Base-by-base conservation (phyloP, 2,329 filamentous ascomycete genomes). In the Aspergillus thermomutatus region DNA sequence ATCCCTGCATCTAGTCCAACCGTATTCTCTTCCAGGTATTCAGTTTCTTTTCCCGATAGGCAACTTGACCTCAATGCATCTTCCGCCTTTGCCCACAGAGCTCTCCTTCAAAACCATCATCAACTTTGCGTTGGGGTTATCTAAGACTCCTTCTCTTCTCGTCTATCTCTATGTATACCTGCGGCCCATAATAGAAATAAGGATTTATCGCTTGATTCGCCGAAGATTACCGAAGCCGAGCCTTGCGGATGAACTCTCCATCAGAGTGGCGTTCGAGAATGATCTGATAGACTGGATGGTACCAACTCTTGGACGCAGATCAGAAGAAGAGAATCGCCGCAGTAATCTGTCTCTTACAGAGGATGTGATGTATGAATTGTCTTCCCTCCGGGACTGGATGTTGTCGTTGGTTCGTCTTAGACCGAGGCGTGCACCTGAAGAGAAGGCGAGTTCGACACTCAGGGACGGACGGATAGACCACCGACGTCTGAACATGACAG, bases 211-310 rank as follows among this genome's bases (percentile, higher is more conserved):
- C 34, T 63, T 77, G 26, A 66, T 77, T 23, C 71, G 75, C 48
- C 69, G 75, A 49, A 69, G 69, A 48, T 55, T 77, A n/a, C 74
- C 74, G n/a, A 76, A 77, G 56, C 74, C 75, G 28, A 69, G 63
- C 31, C 61, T 70, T 7, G 73, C 74, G 11, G 74, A 77, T 62
- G 73, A 74, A 31, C 66, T 76, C 27, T 77, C 75, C 7, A 68
- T 77, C 53, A 68, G 71, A 52, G 74, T 77, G 55, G 75, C 75
- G 7, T 64, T 69, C n/a, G 74, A 77, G 45, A 75, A 76, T 59
- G 75, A 76, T 45, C 68, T 77, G 17, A 68, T 77, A 46, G 75
- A 77, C 53, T 77, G 75, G 75, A 74, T 75, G 43, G 69, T 75
- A 23, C 75, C 75, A 10, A 69, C 69, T 4, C 63, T 76, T 6